phyloP scores from a whole-genome alignment of 768 basidiomycete species.

The Boletus rubroflammeus region DNA sequence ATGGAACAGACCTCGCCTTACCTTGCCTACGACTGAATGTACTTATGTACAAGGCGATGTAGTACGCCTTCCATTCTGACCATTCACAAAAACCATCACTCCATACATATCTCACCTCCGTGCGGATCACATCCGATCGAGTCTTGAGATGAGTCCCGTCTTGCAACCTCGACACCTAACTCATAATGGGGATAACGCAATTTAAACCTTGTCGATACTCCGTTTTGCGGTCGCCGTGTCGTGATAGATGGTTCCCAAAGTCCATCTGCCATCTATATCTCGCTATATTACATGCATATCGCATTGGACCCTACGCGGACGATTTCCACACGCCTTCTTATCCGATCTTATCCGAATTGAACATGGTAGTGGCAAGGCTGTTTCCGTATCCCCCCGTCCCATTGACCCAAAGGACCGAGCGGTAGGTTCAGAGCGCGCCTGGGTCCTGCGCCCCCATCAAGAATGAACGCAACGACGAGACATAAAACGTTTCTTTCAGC shows the following conservation, averaged over 20 bases:
- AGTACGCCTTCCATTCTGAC: constrained; percentile 20
- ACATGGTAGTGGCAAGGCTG: neutral
- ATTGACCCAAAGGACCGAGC: neutral
- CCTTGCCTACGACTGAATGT: neutral
- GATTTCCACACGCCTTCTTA: constrained; percentile 16
- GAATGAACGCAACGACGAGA: neutral
- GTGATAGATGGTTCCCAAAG: constrained; percentile 3
- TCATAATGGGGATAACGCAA: constrained; percentile 10
- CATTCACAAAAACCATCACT: neutral
- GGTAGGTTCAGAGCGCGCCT: no score
- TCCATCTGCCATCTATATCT: constrained; percentile 14
- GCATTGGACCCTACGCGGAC: constrained; percentile 20
- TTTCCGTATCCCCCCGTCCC: neutral
- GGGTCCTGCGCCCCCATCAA: neutral
- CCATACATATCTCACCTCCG: constrained; percentile 13
- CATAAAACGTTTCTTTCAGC: constrained; percentile 1
- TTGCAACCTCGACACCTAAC: neutral
- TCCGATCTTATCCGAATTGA: neutral
- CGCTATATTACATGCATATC: constrained; percentile 11
- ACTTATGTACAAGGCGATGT: constrained; percentile 12
- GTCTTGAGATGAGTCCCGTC: neutral
- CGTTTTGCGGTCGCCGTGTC: constrained; percentile 9
- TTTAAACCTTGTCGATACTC: constrained; percentile 14
- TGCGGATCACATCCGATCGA: constrained; percentile 21
- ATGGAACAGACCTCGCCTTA: neutral